These are phyloP conservation scores for Colletotrichum sp. DNA, from an alignment of 2,329 filamentous ascomycete species.

Conservation along the genomic window DNA sequence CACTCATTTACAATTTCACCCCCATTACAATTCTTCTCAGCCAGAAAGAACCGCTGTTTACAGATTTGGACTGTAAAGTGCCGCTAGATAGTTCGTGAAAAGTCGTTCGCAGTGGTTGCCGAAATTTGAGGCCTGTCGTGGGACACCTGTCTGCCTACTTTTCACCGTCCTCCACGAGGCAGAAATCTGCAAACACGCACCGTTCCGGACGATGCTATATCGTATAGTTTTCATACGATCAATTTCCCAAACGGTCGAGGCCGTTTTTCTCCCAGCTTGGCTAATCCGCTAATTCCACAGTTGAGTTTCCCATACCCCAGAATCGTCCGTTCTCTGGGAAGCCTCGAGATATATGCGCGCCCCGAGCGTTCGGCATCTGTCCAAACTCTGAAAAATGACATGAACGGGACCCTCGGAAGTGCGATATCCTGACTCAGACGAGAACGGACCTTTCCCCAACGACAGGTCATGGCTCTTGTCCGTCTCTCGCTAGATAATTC, in stretches of 20 bases:
- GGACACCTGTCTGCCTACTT: not conserved
- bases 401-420: not conserved
- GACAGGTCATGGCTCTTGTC: not conserved
- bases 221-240: not conserved
- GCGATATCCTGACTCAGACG: not conserved
- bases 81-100: fast-evolving
- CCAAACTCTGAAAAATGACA: not conserved
- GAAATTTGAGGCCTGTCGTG: not conserved
- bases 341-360: not conserved
- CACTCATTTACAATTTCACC: not conserved
- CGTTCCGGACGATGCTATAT: not conserved
- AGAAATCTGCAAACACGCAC: not conserved
- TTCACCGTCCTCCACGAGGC: not conserved
- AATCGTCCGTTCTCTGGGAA: not conserved
- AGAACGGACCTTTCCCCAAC: not conserved
- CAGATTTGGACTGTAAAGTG: fast-evolving
- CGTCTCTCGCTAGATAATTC: not conserved
- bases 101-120: not conserved
- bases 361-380: not conserved
- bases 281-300: not conserved
- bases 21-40: fast-evolving
- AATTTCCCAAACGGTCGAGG: not conserved
- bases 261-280: not conserved
- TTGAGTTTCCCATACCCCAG: not conserved
- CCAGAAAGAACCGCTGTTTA: fast-evolving